Conservation (phyloP, 1,284 basidiomycete genomes). For the Puccinia coronata region DNA sequence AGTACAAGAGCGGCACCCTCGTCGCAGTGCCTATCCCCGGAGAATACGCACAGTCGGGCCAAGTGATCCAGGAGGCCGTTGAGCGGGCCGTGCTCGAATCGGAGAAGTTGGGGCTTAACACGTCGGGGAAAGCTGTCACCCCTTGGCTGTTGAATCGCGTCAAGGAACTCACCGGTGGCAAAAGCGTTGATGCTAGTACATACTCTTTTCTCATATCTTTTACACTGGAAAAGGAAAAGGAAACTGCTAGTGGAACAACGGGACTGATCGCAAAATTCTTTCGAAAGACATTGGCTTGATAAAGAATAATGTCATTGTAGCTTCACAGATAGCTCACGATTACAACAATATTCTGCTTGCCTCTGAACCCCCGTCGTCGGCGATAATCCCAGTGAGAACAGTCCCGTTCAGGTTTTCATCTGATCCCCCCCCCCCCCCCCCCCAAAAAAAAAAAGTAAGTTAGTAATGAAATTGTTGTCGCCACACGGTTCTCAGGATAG, state of each 20-base stretch:
- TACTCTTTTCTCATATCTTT: conserved; percentile 52
- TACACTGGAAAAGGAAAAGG: too few relatives aligned
- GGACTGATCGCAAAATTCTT: not conserved
- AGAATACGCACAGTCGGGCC: conserved; percentile 70
- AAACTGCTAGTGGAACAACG: not conserved
- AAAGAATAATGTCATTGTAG: conserved; percentile 85
- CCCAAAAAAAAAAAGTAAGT: not conserved
- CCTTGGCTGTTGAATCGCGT: conserved; percentile 91
- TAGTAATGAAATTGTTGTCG: not conserved
- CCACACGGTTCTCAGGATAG: conserved; percentile 8
- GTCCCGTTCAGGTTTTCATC: too few relatives aligned
- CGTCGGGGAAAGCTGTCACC: conserved; percentile 84
- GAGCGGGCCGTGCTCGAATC: conserved; percentile 83
- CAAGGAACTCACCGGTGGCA: conserved; percentile 74
- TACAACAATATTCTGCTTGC: conserved; percentile 66
- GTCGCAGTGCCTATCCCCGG: conserved; percentile 89
- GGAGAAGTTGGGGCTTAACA: conserved; percentile 76
- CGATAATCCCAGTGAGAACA: conserved; percentile 22
- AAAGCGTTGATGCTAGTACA: conserved; percentile 72
- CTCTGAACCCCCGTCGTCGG: conserved; percentile 30
- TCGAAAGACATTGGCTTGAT: conserved; percentile 78
- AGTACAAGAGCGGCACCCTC: conserved; percentile 59
- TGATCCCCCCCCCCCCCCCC: too few relatives aligned
- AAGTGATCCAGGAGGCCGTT: conserved; percentile 74
- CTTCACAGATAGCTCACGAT: conserved; percentile 77